These are phyloP conservation scores for Tricharina praecox DNA, from an alignment of 495 filamentous ascomycete species.

Conservation along the genomic window DNA sequence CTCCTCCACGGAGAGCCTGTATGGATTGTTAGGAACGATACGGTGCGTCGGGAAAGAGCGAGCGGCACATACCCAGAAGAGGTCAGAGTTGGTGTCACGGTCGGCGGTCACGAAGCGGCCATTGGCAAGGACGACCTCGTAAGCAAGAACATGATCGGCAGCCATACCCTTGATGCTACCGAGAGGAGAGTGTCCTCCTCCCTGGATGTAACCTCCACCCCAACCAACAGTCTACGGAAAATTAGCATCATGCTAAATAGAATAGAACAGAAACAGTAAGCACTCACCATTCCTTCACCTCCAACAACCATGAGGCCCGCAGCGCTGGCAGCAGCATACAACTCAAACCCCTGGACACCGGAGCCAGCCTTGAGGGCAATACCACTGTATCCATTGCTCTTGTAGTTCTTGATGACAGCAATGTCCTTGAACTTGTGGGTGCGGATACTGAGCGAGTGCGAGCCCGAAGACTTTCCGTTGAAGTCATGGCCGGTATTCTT, in stretches of 20 bases:
- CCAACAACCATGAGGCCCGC: conserved; percentile 37
- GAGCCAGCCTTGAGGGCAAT: conserved; percentile 40
- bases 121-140: conserved; percentile 41
- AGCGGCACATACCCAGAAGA: conserved; percentile 51
- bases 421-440: conserved; percentile 43
- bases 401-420: conserved; percentile 14
- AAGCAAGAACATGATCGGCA: conserved; percentile 38
- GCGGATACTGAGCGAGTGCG: conserved; percentile 43
- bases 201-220: conserved; percentile 37
- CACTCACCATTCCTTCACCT: conserved; percentile 28
- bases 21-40: too few relatives aligned
- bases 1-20: conserved; percentile 42
- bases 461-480: conserved; percentile 35
- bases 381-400: conserved; percentile 29
- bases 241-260: background rate
- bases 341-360: conserved; percentile 38
- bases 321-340: conserved; percentile 34
- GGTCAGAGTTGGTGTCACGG: conserved; percentile 35
- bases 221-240: conserved; percentile 30
- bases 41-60: conserved; percentile 32
- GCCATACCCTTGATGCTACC: conserved; percentile 37
- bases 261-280: conserved; percentile 9
- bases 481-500: conserved; percentile 62
- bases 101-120: conserved; percentile 38
- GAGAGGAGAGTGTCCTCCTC: conserved; percentile 45